These are phyloP conservation scores for Mangifera indica DNA, from an alignment of 345 rosid species.

Conservation along the genomic window DNA sequence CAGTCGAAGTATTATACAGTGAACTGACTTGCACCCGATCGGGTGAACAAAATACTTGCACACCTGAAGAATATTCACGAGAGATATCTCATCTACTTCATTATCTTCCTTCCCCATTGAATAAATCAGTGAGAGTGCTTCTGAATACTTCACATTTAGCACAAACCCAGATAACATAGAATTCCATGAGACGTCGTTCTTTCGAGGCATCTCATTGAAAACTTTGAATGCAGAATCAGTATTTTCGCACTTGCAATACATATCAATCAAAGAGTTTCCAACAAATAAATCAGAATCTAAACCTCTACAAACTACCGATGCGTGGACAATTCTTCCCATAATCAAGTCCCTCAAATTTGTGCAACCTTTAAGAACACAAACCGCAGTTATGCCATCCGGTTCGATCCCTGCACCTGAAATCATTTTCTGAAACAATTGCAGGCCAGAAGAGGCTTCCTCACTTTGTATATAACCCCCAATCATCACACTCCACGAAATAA, in stretches of 20 bases:
- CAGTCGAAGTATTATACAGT: conserved; percentile 41
- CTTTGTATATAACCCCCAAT: conserved; percentile 50
- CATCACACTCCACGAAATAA: conserved; percentile 66
- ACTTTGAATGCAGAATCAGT: conserved; percentile 46
- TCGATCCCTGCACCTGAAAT: conserved; percentile 28
- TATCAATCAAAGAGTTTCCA: conserved; percentile 60
- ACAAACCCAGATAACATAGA: conserved; percentile 58
- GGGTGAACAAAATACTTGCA: conserved; percentile 49
- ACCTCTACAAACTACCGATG: conserved; percentile 44
- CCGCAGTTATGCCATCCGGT: conserved; percentile 49
- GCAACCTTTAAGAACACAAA: conserved; percentile 65
- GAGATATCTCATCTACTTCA: conserved; percentile 50
- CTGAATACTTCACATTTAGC: conserved; percentile 37
- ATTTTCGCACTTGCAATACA: conserved; percentile 56
- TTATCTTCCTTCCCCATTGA: conserved; percentile 43
- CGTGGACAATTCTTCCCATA: conserved; percentile 55
- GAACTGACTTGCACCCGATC: conserved; percentile 56
- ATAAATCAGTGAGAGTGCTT: conserved; percentile 44
- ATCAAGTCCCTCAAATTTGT: conserved; percentile 28
- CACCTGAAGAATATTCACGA: conserved; percentile 52
- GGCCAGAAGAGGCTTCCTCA: conserved; percentile 38
- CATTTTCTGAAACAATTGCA: conserved; percentile 56
- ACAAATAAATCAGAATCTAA: conserved; percentile 47
- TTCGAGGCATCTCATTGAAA: conserved; percentile 37
- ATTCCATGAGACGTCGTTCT: conserved; percentile 68